phyloP scores from a whole-genome alignment of 768 basidiomycete genomes.

The Lactifluus piperatus region DNA sequence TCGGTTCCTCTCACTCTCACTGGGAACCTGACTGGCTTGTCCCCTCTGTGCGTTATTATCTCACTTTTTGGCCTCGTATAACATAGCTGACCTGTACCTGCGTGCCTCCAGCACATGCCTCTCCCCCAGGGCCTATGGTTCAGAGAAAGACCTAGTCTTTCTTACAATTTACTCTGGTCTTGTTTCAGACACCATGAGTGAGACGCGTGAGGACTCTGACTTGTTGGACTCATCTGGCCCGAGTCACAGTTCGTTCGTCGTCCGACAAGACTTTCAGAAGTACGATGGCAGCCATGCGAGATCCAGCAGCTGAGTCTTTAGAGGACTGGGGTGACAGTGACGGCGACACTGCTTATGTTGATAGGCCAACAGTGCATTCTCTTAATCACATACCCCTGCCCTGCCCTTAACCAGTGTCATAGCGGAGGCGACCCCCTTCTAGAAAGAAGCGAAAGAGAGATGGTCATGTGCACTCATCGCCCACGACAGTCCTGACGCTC shows the following conservation, averaged over 20 bases:
- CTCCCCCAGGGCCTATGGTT: too few relatives aligned
- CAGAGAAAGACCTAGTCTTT: not conserved
- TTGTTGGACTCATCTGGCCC: too few relatives aligned
- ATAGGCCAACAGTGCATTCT: constrained; percentile 1
- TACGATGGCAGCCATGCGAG: not conserved
- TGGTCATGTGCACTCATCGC: not conserved
- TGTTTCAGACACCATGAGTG: too few relatives aligned
- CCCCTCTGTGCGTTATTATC: too few relatives aligned
- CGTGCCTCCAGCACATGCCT: too few relatives aligned
- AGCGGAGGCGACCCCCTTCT: not conserved
- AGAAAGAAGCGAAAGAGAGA: constrained; percentile 6
- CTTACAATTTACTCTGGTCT: not conserved
- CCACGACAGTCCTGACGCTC: not conserved
- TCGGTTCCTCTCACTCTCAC: too few relatives aligned
- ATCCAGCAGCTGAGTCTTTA: not conserved
- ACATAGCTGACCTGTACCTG: too few relatives aligned
- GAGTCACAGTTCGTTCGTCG: not conserved
- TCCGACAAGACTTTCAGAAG: not conserved
- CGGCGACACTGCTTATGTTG: not conserved
- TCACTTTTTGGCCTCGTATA: too few relatives aligned
- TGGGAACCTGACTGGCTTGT: too few relatives aligned
- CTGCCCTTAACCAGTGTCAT: not conserved
- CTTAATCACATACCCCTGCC: not conserved
- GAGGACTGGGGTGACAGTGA: not conserved
- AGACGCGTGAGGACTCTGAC: too few relatives aligned